Conservation (phyloP, 2,329 filamentous ascomycete species). For the Fusarium praegraminearum region DNA sequence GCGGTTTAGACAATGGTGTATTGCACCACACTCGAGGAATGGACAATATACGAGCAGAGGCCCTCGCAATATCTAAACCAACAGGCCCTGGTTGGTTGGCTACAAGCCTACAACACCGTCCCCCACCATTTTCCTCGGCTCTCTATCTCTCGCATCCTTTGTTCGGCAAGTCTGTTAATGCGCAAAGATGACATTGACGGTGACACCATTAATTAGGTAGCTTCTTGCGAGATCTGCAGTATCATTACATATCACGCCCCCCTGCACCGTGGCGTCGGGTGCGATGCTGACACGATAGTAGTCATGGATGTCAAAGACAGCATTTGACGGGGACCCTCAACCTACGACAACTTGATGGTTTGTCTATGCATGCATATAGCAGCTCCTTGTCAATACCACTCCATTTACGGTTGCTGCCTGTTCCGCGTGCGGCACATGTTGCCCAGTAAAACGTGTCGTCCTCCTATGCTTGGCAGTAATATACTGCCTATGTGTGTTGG, state of each 20-base stretch:
- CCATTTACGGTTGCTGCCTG: slow-evolving; percentile 16
- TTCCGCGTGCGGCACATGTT: slow-evolving; percentile 24
- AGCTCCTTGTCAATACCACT: slow-evolving; percentile 27
- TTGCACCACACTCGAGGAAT: slow-evolving; percentile 8
- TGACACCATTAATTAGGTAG: slow-evolving; percentile 4
- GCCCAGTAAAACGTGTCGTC: neutral
- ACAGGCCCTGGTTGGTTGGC: slow-evolving; percentile 12
- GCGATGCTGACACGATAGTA: slow-evolving; percentile 35
- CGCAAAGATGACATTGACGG: neutral
- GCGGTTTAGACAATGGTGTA: neutral
- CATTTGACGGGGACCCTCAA: slow-evolving; percentile 3
- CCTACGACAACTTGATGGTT: slow-evolving; percentile 4
- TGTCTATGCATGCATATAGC: slow-evolving; percentile 22
- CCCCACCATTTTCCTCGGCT: neutral
- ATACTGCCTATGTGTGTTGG: neutral
- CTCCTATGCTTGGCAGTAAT: slow-evolving; percentile 4
- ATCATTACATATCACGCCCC: slow-evolving; percentile 23
- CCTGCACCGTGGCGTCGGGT: slow-evolving; percentile 23
- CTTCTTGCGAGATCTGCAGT: slow-evolving; percentile 2
- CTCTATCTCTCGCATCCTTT: neutral
- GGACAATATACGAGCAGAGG: slow-evolving; percentile 14
- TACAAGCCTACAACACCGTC: neutral
- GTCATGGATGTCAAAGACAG: slow-evolving; percentile 13
- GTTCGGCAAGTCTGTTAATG: neutral
- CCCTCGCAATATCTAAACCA: slow-evolving; percentile 7